Base-by-base conservation (phyloP, 2,329 filamentous ascomycete species). In the Aspergillus sp. region DNA sequence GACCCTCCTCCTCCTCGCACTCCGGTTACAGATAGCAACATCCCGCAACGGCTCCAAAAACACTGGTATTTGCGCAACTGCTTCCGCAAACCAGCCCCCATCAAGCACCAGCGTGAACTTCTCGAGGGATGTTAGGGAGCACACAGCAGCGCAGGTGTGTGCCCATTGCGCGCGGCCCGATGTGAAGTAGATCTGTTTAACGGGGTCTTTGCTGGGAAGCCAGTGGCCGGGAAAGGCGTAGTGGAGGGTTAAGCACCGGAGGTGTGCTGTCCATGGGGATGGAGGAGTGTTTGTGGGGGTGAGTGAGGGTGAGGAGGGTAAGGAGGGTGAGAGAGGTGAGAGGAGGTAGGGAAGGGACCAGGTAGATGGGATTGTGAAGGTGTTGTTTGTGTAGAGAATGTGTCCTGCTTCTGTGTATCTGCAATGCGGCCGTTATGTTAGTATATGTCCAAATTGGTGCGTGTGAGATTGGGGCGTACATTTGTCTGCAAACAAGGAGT, bases 221-320 rank as follows among this genome's bases (percentile, higher is more conserved):
- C 66, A 68, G 52, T 69, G 66, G 44, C 66, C 67, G 0, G 64
- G 65, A 27, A 70, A 70, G 0, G 67, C 65, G 65, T 65, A 69
- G 58, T 65, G 63, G 12, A 70, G 62, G 39, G 68, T 65, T 35
- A 19, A 19, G 17, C 17, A 19, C 17, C 17, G 17, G 17, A 19
- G 17, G 17, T 19, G 17, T 35, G 32, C 4, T 27, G 61, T 50
- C 60, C 61, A 66, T 39, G 57, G 51, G 3, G 61, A 19, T 19
- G 17, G 17, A 19, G 17, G 17, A 19, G 17, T 19, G 17, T 19
- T 19, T 19, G 17, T 3, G 17, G 17, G 17, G 17, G 17, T 19
- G 17, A 4, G 20, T 22, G 3, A 22, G 20, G 20, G 5, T 22
- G 5, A 55, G 2, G 46, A 3, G 4, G 60, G 64, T 32, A 68